phyloP scores from a whole-genome alignment of 495 filamentous ascomycete genomes.

The Oleoguttula mirabilis region DNA sequence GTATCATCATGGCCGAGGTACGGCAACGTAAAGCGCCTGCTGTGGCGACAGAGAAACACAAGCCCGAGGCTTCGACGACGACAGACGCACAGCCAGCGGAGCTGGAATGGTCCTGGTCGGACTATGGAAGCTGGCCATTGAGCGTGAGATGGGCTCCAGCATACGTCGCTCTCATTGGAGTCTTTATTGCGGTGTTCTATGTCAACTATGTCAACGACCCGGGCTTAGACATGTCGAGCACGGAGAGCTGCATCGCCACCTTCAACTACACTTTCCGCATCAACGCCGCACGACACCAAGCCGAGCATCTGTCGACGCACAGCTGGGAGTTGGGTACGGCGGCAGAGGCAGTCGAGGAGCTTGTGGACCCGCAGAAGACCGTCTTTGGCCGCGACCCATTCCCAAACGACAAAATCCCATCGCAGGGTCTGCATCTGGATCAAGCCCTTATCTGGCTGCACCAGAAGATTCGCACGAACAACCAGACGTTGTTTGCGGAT shows the following conservation, averaged over 20 bases:
- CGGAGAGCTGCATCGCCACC: conserved; percentile 3
- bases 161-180: not conserved
- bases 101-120: not conserved
- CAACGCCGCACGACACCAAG: conserved; percentile 12
- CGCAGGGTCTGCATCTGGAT: conserved; percentile 21
- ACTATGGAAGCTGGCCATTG: conserved; percentile 3
- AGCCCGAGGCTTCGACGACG: too few relatives aligned
- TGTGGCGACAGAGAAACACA: not conserved
- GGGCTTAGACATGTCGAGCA: not conserved
- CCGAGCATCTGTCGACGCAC: conserved; percentile 10
- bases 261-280: conserved; percentile 17
- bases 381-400: conserved; percentile 38
- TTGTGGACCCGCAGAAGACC: conserved; percentile 31
- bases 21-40: not conserved
- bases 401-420: conserved; percentile 31
- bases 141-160: conserved; percentile 1
- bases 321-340: conserved; percentile 41
- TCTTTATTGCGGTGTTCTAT: conserved; percentile 1
- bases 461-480: conserved; percentile 26
- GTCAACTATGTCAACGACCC: not conserved
- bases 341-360: conserved; percentile 38
- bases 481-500: conserved; percentile 25
- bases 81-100: too few relatives aligned
- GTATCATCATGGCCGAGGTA: not conserved
- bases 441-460: conserved; percentile 31